Conservation (phyloP, 305 asterid species). For the Plantago coronopus region DNA sequence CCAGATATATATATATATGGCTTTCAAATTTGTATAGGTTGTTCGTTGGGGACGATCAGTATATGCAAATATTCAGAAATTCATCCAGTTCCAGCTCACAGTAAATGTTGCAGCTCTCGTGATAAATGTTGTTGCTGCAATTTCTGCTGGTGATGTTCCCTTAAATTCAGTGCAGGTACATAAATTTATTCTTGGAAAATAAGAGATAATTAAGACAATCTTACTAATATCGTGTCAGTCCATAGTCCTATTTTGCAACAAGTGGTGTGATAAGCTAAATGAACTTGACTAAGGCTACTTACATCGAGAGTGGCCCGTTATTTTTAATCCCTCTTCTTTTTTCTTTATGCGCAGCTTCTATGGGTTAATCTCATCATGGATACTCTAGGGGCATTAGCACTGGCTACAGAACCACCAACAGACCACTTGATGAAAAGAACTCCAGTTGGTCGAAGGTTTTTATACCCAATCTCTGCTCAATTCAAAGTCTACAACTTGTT, state of each 20-base stretch:
- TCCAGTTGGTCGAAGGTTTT: slow-evolving; percentile 94
- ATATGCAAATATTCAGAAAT: slow-evolving; percentile 90
- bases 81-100: slow-evolving; percentile 97
- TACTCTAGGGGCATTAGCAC: slow-evolving; percentile 92
- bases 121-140: slow-evolving; percentile 84
- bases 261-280: too few relatives aligned
- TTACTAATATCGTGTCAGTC: too few relatives aligned
- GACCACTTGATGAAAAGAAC: slow-evolving; percentile 83
- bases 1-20: too few relatives aligned
- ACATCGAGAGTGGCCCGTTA: too few relatives aligned
- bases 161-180: slow-evolving; percentile 86
- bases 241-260: too few relatives aligned
- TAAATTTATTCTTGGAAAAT: neutral
- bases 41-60: slow-evolving; percentile 99
- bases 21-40: slow-evolving; percentile 41
- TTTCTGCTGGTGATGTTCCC: slow-evolving; percentile 90
- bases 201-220: neutral
- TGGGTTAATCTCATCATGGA: slow-evolving; percentile 99
- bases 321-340: neutral
- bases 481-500: slow-evolving; percentile 6
- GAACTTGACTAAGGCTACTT: too few relatives aligned
- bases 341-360: slow-evolving; percentile 53
- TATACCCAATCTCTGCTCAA: slow-evolving; percentile 1
- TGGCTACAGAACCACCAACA: slow-evolving; percentile 99
- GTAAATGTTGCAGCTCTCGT: slow-evolving; percentile 91